A percentile compares a stretch with the other conserved stretches of the same genome.
phyloP scores from a whole-genome alignment of 2,329 filamentous ascomycete genomes.

The Penicillium corylophilum region DNA sequence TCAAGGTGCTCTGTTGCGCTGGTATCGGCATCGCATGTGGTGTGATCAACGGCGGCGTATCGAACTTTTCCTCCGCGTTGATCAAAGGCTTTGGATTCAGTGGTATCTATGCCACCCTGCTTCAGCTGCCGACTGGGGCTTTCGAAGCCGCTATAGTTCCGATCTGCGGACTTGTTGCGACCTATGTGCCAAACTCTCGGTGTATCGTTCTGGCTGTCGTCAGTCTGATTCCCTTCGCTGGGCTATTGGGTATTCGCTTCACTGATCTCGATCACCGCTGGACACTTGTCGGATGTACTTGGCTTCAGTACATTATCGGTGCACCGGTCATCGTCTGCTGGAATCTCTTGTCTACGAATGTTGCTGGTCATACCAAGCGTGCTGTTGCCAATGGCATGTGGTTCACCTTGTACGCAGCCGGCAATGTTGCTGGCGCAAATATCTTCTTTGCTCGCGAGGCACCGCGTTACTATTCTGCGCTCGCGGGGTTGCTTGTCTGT shows the following conservation, averaged over 20 bases:
- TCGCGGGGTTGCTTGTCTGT: constrained; percentile 45
- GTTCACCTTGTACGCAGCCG: constrained; percentile 50
- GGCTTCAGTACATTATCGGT: constrained; percentile 53
- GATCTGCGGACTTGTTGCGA: constrained; percentile 45
- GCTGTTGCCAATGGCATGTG: constrained; percentile 51
- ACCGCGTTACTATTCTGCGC: constrained; percentile 47
- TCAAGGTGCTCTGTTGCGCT: constrained; percentile 39
- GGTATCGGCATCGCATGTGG: constrained; percentile 47
- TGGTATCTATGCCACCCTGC: constrained; percentile 30
- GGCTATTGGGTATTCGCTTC: constrained; percentile 52
- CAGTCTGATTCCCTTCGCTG: constrained; percentile 41
- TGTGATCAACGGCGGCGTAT: constrained; percentile 52
- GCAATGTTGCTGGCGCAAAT: constrained; percentile 51
- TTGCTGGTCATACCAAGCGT: constrained; percentile 54
- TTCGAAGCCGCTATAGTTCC: constrained; percentile 32
- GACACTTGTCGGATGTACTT: constrained; percentile 54
- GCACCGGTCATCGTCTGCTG: constrained; percentile 53
- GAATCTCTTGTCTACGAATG: constrained; percentile 51
- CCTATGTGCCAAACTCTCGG: constrained; percentile 45
- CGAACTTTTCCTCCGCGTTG: constrained; percentile 49
- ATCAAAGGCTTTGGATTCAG: constrained; percentile 46
- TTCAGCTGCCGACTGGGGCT: constrained; percentile 37
- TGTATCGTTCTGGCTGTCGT: constrained; percentile 32
- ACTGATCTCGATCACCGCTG: constrained; percentile 49
- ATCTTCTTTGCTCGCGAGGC: constrained; percentile 48